Base-by-base conservation (phyloP, 1,284 basidiomycete species). In the Abortiporus biennis region DNA sequence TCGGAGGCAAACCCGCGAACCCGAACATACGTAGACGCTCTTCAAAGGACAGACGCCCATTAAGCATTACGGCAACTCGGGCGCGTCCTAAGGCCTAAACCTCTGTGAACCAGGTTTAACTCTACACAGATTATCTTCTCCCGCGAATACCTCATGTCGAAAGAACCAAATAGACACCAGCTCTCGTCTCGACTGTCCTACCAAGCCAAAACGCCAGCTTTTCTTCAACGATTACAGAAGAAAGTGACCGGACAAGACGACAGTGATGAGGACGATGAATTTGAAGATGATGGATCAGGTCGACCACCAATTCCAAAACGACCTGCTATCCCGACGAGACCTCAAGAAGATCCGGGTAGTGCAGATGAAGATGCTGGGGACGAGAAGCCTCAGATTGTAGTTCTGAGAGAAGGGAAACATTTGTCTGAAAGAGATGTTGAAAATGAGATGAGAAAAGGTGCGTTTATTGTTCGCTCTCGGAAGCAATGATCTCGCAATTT, bases 311-410 rank as follows among this genome's bases (percentile, higher is more conserved):
- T 87, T 37, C 85, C 82, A n/a, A 68, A 71, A 49, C 76, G 83
- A 21, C 84, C 83, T 32, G 62, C 77, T n/a, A 83, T 85, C 19
- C 82, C 84, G 16, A 69, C 79, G 51, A 72, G 85, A 24, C 82
- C 81, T 0, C 76, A 71, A 20, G 78, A 80, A 47, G 78, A 90
- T 50, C 79, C 77, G 32, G 85, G 85, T 34, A 85, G 80, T 53
- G 80, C 71, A 16, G 80, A 79, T 47, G 90, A 90, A 44, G 85
- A 90, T 39, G 74, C 72, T 15, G 77, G 61, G 0, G 90, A 92
- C 51, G 90, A 93, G 62, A 80, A 75, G 50, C 90, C 90, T 6
- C 85, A 89, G 58, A 78, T 93, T 2, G 86, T 93, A 1, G 90
- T 93, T 6, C 59, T 93, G 51, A 87, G 76, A 56, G 78, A 85